These are phyloP conservation scores for Isatis lusitanica DNA, from an alignment of 441 rosid species.

Conservation along the genomic window DNA sequence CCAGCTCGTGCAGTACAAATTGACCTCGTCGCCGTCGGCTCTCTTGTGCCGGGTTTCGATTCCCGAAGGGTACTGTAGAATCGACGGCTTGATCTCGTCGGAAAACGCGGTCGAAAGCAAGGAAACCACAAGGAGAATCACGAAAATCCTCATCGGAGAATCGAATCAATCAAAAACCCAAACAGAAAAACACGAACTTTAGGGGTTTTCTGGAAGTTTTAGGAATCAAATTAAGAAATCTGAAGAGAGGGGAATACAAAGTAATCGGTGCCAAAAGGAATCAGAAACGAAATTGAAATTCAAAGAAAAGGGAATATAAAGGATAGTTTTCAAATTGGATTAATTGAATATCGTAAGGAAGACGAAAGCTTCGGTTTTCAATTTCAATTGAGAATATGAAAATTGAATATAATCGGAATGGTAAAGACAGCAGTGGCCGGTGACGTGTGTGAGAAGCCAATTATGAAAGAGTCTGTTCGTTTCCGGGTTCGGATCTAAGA, in stretches of 20 bases:
- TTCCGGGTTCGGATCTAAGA: background rate
- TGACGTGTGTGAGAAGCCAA: slow-evolving; percentile 3
- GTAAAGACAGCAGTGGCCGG: slow-evolving; percentile 6
- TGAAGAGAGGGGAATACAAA: background rate
- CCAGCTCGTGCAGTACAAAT: slow-evolving; percentile 79
- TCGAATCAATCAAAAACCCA: background rate
- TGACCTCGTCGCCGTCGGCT: slow-evolving; percentile 43
- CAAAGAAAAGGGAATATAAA: background rate
- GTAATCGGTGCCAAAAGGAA: slow-evolving; percentile 2
- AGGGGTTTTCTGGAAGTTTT: background rate
- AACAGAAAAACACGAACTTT: background rate
- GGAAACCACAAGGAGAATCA: slow-evolving; percentile 38
- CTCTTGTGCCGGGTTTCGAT: slow-evolving; percentile 36
- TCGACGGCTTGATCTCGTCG: slow-evolving; percentile 53
- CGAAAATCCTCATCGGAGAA: slow-evolving; percentile 38
- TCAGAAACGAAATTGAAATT: background rate
- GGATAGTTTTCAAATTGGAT: background rate
- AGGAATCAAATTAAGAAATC: background rate
- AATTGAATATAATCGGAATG: background rate
- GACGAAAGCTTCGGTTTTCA: slow-evolving; percentile 10
- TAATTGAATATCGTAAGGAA: slow-evolving; percentile 2
- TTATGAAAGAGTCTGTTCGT: background rate
- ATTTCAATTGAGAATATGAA: slow-evolving; percentile 9
- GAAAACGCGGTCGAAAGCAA: slow-evolving; percentile 36
- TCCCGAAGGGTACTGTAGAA: slow-evolving; percentile 52